Evolutionary conservation across 139 green algal genomes (phyloP), one percentile per base, ranked within the genome.

Genomic region (Micromonas pusilla): DNA sequence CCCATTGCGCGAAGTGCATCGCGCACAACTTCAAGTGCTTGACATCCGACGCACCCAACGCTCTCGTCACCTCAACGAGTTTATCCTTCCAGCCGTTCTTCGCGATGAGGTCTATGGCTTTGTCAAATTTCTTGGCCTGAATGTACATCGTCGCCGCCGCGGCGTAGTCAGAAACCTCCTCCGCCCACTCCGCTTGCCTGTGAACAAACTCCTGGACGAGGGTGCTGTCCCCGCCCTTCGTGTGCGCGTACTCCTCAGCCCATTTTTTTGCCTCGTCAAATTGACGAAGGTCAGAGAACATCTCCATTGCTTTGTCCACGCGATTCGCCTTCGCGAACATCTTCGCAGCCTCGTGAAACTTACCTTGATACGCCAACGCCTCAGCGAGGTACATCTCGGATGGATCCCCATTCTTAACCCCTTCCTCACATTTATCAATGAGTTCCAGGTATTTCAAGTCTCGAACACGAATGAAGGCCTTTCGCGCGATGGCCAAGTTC

Each of bases 131-230:
- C 70, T 85, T 83, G 45, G 86, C 86, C 86, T 92, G 89, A 76
- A 94, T 85, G 81, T 96, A 96, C 87, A 96, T 92, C 45, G 93
- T 87, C 3, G 83, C 89, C 28, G 91, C 91, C 21, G 86, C 85
- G n/a, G 87, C 86, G 72, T 89, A 92, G 83, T 96, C 91, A 39
- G 84, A 88, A 33, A 88, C 82, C 86, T 94, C 85, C 84, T 94
- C 90, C 64, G 78, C 89, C 91, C 91, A 96, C 82, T 92, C 86
- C 3, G 91, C 91, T 84, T 96, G 91, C 52, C 81, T 79, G 65
- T 86, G 83, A 33, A 93, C 89, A 21, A 93, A 83, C 73, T 91
- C 86, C 80, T 88, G 79, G 57, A 90, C 80, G 45, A 5, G 25
- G 9, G 45, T 54, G 77, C 19, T 33, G 4, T 3, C 76, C 32